These are phyloP conservation scores for Colletotrichum costaricense DNA, from an alignment of 2,329 filamentous ascomycete genomes.

Conservation along the genomic window DNA sequence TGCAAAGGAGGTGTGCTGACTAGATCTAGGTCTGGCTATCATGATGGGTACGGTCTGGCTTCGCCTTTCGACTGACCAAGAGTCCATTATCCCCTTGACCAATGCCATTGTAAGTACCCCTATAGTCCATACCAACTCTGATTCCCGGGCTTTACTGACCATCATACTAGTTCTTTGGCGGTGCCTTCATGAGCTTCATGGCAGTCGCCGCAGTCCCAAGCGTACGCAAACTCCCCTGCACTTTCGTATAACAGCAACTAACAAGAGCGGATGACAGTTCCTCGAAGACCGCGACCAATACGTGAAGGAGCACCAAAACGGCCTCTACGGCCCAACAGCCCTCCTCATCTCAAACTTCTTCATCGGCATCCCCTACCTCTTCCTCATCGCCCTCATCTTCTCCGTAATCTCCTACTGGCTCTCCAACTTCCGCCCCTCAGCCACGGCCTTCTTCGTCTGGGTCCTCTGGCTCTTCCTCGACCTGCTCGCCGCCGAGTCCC, in stretches of 20 bases:
- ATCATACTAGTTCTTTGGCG: slow-evolving; percentile 69
- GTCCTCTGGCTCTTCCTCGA: slow-evolving; percentile 89
- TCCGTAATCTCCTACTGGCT: slow-evolving; percentile 84
- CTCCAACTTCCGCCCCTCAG: slow-evolving; percentile 76
- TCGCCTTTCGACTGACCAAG: slow-evolving; percentile 74
- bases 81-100: slow-evolving; percentile 82
- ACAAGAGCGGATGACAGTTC: slow-evolving; percentile 53
- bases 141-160: neutral
- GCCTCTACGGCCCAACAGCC: slow-evolving; percentile 78
- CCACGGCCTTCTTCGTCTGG: slow-evolving; percentile 78
- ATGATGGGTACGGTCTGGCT: slow-evolving; percentile 93
- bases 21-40: slow-evolving; percentile 70
- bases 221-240: neutral
- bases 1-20: slow-evolving; percentile 47
- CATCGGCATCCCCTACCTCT: slow-evolving; percentile 84
- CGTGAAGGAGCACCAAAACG: slow-evolving; percentile 83
- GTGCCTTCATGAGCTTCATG: slow-evolving; percentile 84
- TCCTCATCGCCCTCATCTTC: slow-evolving; percentile 81
- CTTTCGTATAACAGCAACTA: neutral
- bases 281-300: slow-evolving; percentile 82
- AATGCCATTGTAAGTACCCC: slow-evolving; percentile 71
- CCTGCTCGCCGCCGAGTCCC: slow-evolving; percentile 82
- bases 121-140: too few relatives aligned
- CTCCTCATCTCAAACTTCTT: slow-evolving; percentile 85
- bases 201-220: slow-evolving; percentile 87